Evolutionary conservation across 2,329 filamentous ascomycete species (phyloP), one percentile per base, ranked within the genome.

Genomic region (Alternaria hordeiaustralica): DNA sequence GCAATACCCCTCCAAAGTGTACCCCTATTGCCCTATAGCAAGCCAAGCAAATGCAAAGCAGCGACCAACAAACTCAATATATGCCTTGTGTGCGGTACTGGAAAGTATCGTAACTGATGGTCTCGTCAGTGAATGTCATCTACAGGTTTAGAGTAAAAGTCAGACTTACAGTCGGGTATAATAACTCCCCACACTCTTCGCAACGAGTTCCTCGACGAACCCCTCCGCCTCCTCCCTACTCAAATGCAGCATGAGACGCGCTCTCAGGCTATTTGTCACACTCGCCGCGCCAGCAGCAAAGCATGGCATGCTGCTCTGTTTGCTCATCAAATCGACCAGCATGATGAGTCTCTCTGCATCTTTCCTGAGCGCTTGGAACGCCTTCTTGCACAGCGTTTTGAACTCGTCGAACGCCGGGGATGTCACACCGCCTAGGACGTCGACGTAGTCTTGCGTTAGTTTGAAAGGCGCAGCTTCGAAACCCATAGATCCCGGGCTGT

Each of bases 381-480:
- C 91, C 77, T 92, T 89, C 78, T 95, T 95, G 85, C 92, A 94
- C 44, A 94, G 80, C 63, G 84, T 87, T 81, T 94, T 94, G 80
- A 93, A 96, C 64, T 91, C 88, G 44, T 91, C 87, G 75, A 89
- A 96, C 53, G 90, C 89, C 4, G 87, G 84, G 1, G 90, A 90
- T 5, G 87, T 88, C 6, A 92, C 79, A 1, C 92, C 92, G 18
- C 92, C 92, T 28, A 96, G 83, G 8, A 96, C 91, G 71, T 96
- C 92, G 43, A 96, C 90, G 75, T 96, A 96, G 75, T 96, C 92
- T 68, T 94, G 88, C 2, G 92, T 94, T 25, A 96, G 84, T 82
- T 96, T 96, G 81, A 96, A 96, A 1, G 92, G 92, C 5, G 92
- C 92, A 13, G 92, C 92, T 81, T 96, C 92, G 72, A 96, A 96